Evolutionary conservation across 1,284 basidiomycete species (phyloP), one percentile per base, ranked within the genome.

Genomic region (Puccinia coronata): DNA sequence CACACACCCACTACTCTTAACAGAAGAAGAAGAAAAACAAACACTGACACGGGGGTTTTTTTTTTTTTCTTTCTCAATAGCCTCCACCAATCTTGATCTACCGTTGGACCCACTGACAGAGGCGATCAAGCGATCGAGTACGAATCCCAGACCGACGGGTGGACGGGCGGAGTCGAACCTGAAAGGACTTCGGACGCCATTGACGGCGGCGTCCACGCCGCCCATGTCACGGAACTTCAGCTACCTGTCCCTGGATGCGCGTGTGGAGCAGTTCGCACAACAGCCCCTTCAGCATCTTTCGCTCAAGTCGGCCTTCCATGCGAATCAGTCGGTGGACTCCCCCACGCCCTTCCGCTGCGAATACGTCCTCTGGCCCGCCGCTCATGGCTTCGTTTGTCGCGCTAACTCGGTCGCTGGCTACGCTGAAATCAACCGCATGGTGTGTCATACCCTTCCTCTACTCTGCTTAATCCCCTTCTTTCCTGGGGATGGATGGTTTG

Each of bases 361-460:
- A n/a, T 53, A 55, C 41, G 67, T 80, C 16, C 31, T 80, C 28
- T 80, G 77, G 77, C 31, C 23, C 6, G 67, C 51, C 16, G 4
- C 16, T 8, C 53, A 80, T 51, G 78, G 78, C 23, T 80, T 80
- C 31, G 67, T 71, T 11, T 67, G 67, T 61, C 36, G 78, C 25
- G 69, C 67, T 14, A 80, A 80, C 41, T 72, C 67, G 2, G 69
- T 72, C 8, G 28, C 39, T n/a, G 67, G 53, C 20, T 80, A 80
- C 39, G 57, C 36, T n/a, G 78, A 80, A 41, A 49, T 59, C n/a
- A 80, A 80, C 49, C 78, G 69, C 36, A 43, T 53, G 1, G 78
- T 80, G 25, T 2, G 78, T n/a, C n/a, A n/a, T n/a, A n/a, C n/a
- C n/a, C n/a, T n/a, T n/a, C n/a, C n/a, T n/a, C n/a, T n/a, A n/a